A percentile compares a stretch with the other conserved stretches of the same genome.
Conservation (phyloP, 2,329 filamentous ascomycete species). For the Exutisphaerella laricina region DNA sequence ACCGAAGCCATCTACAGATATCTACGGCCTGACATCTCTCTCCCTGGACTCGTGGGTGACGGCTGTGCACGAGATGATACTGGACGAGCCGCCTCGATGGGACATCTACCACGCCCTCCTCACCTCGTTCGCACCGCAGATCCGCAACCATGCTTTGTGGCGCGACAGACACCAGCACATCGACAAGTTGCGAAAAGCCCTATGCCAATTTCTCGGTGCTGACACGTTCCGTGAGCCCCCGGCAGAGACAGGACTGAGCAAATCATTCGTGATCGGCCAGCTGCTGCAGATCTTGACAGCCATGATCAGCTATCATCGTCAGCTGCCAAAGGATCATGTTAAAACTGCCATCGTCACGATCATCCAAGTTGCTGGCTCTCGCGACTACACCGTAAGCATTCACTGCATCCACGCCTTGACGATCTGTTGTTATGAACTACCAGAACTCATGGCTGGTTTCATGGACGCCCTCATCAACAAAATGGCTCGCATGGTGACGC, state of each 20-base stretch:
- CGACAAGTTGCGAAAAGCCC: slow-evolving; percentile 63
- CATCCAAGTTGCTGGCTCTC: slow-evolving; percentile 63
- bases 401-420: slow-evolving; percentile 92
- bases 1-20: slow-evolving; percentile 4
- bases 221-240: slow-evolving; percentile 79
- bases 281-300: slow-evolving; percentile 82
- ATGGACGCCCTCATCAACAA: slow-evolving; percentile 82
- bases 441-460: slow-evolving; percentile 77
- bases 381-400: slow-evolving; percentile 63
- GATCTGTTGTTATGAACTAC: slow-evolving; percentile 91
- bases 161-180: slow-evolving; percentile 67
- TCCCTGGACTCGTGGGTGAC: slow-evolving; percentile 15
- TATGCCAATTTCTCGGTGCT: slow-evolving; percentile 78
- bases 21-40: slow-evolving; percentile 17
- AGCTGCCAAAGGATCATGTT: slow-evolving; percentile 77
- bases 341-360: slow-evolving; percentile 82
- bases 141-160: slow-evolving; percentile 87
- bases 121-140: slow-evolving; percentile 76
- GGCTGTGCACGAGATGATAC: slow-evolving; percentile 17
- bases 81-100: slow-evolving; percentile 14
- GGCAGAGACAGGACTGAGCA: slow-evolving; percentile 68
- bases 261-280: slow-evolving; percentile 82
- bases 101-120: slow-evolving; percentile 72
- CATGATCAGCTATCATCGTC: slow-evolving; percentile 81
- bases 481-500: slow-evolving; percentile 94